phyloP scores from a whole-genome alignment of 805 yeast species.

The Saccharomycopsis guyanensis region DNA sequence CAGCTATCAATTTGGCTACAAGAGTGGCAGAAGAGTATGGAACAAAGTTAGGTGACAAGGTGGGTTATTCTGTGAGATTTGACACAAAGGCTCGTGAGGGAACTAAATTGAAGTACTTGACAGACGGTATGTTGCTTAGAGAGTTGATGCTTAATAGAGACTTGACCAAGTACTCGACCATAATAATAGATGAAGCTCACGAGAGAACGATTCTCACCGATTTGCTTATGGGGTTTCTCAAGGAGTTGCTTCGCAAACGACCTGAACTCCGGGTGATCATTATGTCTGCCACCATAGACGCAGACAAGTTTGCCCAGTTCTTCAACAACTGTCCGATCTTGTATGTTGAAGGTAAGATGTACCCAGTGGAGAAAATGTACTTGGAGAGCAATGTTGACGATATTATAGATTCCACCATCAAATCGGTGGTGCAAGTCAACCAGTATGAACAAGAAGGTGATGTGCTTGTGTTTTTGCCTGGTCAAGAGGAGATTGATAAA shows the following conservation, averaged over 20 bases:
- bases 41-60: conserved; percentile 64
- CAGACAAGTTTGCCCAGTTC: conserved; percentile 74
- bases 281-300: conserved; percentile 97
- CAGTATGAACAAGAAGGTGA: conserved; percentile 80
- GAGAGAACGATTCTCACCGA: conserved; percentile 93
- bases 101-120: conserved; percentile 76
- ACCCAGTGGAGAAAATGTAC: conserved; percentile 69
- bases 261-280: conserved; percentile 58
- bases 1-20: conserved; percentile 88
- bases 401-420: conserved; percentile 69
- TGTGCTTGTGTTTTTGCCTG: conserved; percentile 85
- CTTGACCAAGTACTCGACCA: conserved; percentile 59
- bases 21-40: conserved; percentile 91
- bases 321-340: conserved; percentile 76
- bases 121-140: conserved; percentile 96
- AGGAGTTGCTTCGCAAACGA: conserved; percentile 49
- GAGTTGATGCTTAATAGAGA: conserved; percentile 74
- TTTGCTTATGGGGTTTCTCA: conserved; percentile 79
- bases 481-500: conserved; percentile 95
- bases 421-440: conserved; percentile 72
- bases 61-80: conserved; percentile 91
- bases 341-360: conserved; percentile 85
- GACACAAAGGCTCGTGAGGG: conserved; percentile 52
- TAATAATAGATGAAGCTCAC: conserved; percentile 94
- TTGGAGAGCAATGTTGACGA: conserved; percentile 64